phyloP scores from a whole-genome alignment of 1,139 yeast genomes.

The Taiozyma sp. region DNA sequence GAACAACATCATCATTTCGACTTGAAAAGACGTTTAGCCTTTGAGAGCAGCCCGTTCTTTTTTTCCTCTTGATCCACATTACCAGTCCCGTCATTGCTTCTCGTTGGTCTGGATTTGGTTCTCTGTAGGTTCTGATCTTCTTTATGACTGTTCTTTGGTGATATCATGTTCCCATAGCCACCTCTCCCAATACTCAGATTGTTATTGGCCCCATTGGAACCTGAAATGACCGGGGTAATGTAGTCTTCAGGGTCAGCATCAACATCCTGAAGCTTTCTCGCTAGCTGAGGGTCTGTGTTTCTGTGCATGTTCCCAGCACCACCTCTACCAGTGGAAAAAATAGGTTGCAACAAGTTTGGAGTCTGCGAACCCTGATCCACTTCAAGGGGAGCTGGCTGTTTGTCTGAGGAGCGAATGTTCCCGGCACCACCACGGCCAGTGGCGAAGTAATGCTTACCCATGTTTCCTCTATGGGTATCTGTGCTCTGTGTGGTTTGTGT shows the following conservation, averaged over 20 bases:
- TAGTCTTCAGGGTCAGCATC: slow-evolving; percentile 34
- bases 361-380: slow-evolving; percentile 61
- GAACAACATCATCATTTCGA: background rate
- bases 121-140: slow-evolving; percentile 18
- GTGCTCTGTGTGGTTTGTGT: background rate
- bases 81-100: slow-evolving; percentile 1
- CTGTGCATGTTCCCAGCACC: slow-evolving; percentile 77
- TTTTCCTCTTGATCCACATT: slow-evolving; percentile 10
- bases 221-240: slow-evolving; percentile 18
- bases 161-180: slow-evolving; percentile 37
- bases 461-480: background rate
- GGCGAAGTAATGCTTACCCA: slow-evolving; percentile 19
- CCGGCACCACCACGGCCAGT: slow-evolving; percentile 80
- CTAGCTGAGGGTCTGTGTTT: slow-evolving; percentile 56
- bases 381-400: slow-evolving; percentile 48
- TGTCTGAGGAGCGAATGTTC: slow-evolving; percentile 46
- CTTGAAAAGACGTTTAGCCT: slow-evolving; percentile 24
- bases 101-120: slow-evolving; percentile 7
- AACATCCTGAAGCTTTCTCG: slow-evolving; percentile 70
- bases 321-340: slow-evolving; percentile 74
- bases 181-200: slow-evolving; percentile 34
- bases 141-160: slow-evolving; percentile 29
- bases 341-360: slow-evolving; percentile 54
- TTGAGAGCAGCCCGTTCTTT: slow-evolving; percentile 20
- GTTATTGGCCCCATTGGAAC: slow-evolving; percentile 30